Evolutionary conservation across 495 filamentous ascomycete species (phyloP).

Genomic region (Geopyxis carbonaria): DNA sequence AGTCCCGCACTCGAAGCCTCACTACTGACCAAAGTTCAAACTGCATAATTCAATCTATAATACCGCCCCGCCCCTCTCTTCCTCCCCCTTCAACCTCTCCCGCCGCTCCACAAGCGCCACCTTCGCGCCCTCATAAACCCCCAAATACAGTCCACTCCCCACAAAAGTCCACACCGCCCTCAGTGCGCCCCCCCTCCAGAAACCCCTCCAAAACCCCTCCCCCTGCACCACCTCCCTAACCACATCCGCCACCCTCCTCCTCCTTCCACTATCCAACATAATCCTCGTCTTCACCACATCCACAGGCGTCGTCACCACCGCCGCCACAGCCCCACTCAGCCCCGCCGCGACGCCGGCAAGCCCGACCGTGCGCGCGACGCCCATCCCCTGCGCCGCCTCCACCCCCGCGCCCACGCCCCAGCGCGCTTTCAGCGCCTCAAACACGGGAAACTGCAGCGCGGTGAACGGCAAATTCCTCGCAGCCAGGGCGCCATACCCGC

Average conservation of each 20-base stretch:
- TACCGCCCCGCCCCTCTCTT: too few species aligned
- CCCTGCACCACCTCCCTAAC: slow-evolving; percentile 42
- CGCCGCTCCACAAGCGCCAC: slow-evolving; percentile 46
- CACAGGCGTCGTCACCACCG: slow-evolving; percentile 27
- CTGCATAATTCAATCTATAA: too few species aligned
- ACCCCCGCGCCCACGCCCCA: too few species aligned
- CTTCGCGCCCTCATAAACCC: slow-evolving; percentile 66
- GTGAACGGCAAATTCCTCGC: slow-evolving; percentile 74
- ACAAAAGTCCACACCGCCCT: slow-evolving; percentile 66
- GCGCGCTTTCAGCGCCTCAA: slow-evolving; percentile 45
- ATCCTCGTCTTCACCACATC: slow-evolving; percentile 22
- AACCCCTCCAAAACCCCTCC: slow-evolving; percentile 47
- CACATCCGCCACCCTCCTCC: slow-evolving; percentile 29
- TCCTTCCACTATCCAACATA: slow-evolving; percentile 32
- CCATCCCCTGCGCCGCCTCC: slow-evolving; percentile 5
- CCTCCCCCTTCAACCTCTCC: slow-evolving; percentile 14
- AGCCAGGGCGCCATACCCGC: slow-evolving; percentile 63
- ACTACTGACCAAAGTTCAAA: too few species aligned
- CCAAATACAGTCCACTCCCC: slow-evolving; percentile 67
- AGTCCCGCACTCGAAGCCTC: too few species aligned
- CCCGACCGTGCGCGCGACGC: slow-evolving; percentile 31
- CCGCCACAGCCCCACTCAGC: slow-evolving; percentile 48
- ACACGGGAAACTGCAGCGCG: slow-evolving; percentile 74
- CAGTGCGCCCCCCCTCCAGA: slow-evolving; percentile 63
- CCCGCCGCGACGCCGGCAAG: slow-evolving; percentile 57